Conservation (phyloP, 371 early-diverging fungal genomes). For the Mucor racemosus region DNA sequence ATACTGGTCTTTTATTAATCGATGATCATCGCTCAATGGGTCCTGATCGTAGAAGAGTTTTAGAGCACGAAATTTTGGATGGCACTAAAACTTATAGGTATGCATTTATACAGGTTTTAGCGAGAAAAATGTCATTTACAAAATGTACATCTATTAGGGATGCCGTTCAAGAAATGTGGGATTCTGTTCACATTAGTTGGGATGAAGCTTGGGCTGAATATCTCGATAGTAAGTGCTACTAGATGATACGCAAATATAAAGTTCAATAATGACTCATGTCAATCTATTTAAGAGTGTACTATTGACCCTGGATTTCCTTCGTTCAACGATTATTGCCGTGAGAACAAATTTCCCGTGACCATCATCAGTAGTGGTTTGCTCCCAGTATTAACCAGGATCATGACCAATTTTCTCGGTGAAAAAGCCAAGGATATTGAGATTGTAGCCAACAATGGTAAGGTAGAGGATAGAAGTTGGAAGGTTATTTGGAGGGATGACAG, state of each 20-base stretch:
- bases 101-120: background rate
- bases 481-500: constrained; percentile 64
- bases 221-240: constrained; percentile 43
- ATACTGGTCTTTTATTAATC: constrained; percentile 50
- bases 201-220: constrained; percentile 63
- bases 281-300: constrained; percentile 31
- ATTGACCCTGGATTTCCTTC: constrained; percentile 59
- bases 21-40: constrained; percentile 53
- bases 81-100: constrained; percentile 51
- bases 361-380: constrained; percentile 63
- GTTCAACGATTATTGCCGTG: constrained; percentile 53
- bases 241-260: background rate
- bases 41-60: constrained; percentile 42
- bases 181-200: constrained; percentile 60
- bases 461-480: constrained; percentile 55
- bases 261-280: background rate
- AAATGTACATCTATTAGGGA: constrained; percentile 27
- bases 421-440: constrained; percentile 52
- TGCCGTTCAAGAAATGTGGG: constrained; percentile 62
- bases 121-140: background rate
- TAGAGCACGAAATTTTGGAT: constrained; percentile 47
- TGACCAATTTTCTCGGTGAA: constrained; percentile 51
- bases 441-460: constrained; percentile 50
- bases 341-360: constrained; percentile 52
- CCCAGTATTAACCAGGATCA: constrained; percentile 49